Conservation (phyloP, 768 basidiomycete species). For the Leccinum rimulosum region DNA sequence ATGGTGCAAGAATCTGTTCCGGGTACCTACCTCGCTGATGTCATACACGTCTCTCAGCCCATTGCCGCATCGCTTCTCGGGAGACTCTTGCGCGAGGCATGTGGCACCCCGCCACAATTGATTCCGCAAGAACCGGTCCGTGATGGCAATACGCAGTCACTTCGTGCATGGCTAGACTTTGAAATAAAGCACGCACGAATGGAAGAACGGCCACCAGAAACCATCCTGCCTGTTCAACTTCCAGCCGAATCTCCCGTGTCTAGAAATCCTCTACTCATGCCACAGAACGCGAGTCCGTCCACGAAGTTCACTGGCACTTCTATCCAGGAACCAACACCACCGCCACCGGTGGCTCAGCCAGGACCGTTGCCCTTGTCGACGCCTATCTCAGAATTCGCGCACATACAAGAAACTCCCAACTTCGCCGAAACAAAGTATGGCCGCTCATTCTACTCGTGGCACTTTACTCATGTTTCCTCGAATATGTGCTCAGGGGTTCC, state of each 20-base stretch:
- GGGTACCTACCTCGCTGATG: not conserved
- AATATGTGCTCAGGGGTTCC: not conserved
- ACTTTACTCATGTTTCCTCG: not conserved
- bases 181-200: not conserved
- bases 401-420: not conserved
- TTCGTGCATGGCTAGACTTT: not conserved
- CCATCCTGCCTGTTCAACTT: not conserved
- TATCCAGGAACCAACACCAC: not conserved
- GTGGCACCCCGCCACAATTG: not conserved
- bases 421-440: not conserved
- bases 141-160: not conserved
- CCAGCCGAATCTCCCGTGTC: not conserved
- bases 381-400: not conserved
- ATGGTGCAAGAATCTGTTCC: not conserved
- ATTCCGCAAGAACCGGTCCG: not conserved
- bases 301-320: not conserved
- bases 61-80: not conserved
- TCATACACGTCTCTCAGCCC: not conserved
- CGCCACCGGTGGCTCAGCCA: not conserved
- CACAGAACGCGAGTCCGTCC: not conserved
- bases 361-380: not conserved
- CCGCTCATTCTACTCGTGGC: not conserved
- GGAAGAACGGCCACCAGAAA: not conserved
- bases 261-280: not conserved
- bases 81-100: constrained; percentile 6